Conservation (phyloP, 169 alveolate genomes). For the Hepatocystis sp. region DNA sequence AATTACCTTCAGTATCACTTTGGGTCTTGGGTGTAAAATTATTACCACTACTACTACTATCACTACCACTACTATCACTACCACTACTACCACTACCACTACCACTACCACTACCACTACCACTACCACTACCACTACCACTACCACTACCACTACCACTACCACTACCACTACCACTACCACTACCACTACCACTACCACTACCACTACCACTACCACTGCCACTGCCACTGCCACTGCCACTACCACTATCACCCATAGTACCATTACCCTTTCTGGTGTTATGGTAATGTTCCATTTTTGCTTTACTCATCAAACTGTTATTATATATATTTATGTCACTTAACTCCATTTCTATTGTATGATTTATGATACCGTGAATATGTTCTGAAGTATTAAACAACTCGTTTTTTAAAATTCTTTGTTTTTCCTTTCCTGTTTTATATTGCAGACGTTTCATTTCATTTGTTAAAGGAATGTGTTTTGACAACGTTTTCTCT, state of each 20-base stretch:
- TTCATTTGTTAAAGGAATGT: too few relatives aligned
- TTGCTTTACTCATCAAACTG: not conserved
- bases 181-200: not conserved
- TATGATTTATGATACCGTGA: slow-evolving; percentile 55
- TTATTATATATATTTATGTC: not conserved
- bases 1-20: too few relatives aligned
- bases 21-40: too few relatives aligned
- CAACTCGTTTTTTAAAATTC: not conserved
- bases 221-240: not conserved
- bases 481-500: too few relatives aligned
- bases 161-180: not conserved
- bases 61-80: not conserved
- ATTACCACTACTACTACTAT: too few relatives aligned
- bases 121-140: not conserved
- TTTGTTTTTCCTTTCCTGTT: slow-evolving; percentile 13
- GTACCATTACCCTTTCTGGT: not conserved
- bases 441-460: too few relatives aligned
- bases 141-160: not conserved
- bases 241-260: too few relatives aligned
- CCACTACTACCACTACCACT: not conserved
- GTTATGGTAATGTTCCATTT: not conserved
- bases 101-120: not conserved
- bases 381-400: slow-evolving; percentile 17
- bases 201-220: slow-evolving; percentile 9
- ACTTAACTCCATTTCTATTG: slow-evolving; percentile 55